These are phyloP conservation scores for Arxiozyma slooffiae DNA, from an alignment of 1,139 yeast species.

Conservation along the genomic window DNA sequence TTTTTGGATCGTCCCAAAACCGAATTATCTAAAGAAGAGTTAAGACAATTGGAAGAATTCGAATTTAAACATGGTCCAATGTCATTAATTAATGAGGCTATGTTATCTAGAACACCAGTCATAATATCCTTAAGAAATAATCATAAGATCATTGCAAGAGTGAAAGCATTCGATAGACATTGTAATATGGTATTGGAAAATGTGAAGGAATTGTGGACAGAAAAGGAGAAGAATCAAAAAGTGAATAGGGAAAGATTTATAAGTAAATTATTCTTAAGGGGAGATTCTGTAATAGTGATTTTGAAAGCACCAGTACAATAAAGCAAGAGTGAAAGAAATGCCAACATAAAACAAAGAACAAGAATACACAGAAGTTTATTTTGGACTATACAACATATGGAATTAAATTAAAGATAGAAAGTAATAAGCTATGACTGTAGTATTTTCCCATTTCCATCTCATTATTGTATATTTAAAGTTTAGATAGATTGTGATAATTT, in stretches of 20 bases:
- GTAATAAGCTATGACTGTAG: neutral
- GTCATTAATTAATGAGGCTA: conserved; percentile 73
- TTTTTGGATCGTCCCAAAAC: conserved; percentile 62
- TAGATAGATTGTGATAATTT: neutral
- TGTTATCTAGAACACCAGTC: conserved; percentile 63
- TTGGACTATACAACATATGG: too few relatives aligned
- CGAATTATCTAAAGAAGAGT: conserved; percentile 72
- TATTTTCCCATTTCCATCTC: neutral
- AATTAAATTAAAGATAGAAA: too few relatives aligned
- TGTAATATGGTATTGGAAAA: conserved; percentile 87
- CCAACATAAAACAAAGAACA: neutral
- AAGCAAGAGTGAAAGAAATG: neutral
- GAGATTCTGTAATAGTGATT: conserved; percentile 86
- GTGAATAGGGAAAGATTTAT: conserved; percentile 76
- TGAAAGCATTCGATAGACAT: conserved; percentile 92
- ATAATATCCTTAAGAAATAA: conserved; percentile 86
- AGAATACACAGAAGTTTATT: neutral
- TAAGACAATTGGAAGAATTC: conserved; percentile 75
- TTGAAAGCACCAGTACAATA: conserved; percentile 38
- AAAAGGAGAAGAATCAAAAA: conserved; percentile 61
- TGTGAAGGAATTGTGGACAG: conserved; percentile 88
- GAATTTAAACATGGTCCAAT: conserved; percentile 90
- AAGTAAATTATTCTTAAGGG: conserved; percentile 82
- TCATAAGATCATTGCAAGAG: conserved; percentile 80
- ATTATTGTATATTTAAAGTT: too few relatives aligned